These are phyloP conservation scores for Rhizopus microsporus DNA, from an alignment of 371 early-diverging fungal species.

Conservation along the genomic window DNA sequence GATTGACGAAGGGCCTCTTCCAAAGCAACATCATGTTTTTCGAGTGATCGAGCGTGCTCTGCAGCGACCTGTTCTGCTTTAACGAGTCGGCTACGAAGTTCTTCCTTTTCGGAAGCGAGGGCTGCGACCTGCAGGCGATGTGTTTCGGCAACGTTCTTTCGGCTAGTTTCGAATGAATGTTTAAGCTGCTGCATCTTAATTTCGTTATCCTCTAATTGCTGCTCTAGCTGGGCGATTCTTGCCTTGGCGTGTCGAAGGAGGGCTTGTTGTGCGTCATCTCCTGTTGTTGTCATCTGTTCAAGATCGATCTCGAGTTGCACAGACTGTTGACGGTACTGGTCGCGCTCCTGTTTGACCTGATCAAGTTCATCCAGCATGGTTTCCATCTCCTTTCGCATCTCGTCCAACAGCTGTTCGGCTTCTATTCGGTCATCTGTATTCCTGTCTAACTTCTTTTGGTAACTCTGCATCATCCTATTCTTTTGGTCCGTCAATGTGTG, in stretches of 20 bases:
- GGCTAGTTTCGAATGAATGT: background rate
- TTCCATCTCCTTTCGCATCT: conserved; percentile 21
- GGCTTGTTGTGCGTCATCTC: background rate
- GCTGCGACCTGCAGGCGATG: conserved; percentile 7
- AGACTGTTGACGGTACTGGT: conserved; percentile 1
- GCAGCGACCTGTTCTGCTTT: conserved; percentile 7
- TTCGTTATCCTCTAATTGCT: background rate
- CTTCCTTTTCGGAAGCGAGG: conserved; percentile 3
- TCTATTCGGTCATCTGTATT: conserved; percentile 10
- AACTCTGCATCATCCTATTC: background rate
- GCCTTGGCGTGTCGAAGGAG: conserved; percentile 10
- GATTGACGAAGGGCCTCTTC: conserved; percentile 20
- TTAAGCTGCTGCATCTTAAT: background rate
- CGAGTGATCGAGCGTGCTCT: background rate
- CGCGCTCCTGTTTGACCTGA: conserved; percentile 2
- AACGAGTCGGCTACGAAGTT: conserved; percentile 1
- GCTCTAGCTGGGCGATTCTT: conserved; percentile 4
- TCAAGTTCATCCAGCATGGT: conserved; percentile 20
- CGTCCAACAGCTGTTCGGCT: conserved; percentile 19
- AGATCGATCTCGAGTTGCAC: conserved; percentile 13
- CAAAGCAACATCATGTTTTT: conserved; percentile 6
- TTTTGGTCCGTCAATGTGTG: background rate
- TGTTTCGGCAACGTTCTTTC: background rate
- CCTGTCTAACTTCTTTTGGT: background rate
- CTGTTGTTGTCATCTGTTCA: background rate